Conservation (phyloP, 2,329 filamentous ascomycete genomes). For the Fusarium robinianum region DNA sequence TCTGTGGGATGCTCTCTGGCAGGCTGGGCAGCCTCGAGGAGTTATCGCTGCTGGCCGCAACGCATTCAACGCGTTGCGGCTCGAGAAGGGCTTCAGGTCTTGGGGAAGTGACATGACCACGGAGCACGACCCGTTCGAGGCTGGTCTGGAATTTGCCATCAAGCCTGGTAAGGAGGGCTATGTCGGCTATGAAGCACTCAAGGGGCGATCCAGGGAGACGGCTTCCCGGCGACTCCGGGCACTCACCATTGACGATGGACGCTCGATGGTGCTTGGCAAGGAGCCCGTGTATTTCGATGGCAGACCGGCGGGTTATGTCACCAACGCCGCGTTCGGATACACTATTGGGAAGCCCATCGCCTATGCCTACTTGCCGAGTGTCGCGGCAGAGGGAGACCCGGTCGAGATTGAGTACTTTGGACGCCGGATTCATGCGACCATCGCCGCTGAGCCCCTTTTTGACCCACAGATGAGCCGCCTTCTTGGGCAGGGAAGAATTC, state of each 20-base stretch:
- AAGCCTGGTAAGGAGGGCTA: constrained; percentile 53
- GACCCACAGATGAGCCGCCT: constrained; percentile 13
- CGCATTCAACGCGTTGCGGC: constrained; percentile 61
- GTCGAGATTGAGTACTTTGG: constrained; percentile 69
- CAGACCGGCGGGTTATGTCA: constrained; percentile 59
- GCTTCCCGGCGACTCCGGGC: constrained; percentile 48
- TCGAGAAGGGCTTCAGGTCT: constrained; percentile 63
- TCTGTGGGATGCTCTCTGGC: constrained; percentile 62
- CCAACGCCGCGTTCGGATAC: constrained; percentile 64
- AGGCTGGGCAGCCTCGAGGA: constrained; percentile 58
- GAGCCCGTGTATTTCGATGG: constrained; percentile 61
- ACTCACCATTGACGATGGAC: constrained; percentile 59
- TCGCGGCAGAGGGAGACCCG: constrained; percentile 49
- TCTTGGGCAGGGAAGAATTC: no score
- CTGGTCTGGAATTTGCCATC: constrained; percentile 57
- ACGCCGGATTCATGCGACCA: constrained; percentile 55
- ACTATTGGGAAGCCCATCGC: constrained; percentile 62
- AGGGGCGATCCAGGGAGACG: constrained; percentile 45
- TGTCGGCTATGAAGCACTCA: constrained; percentile 56
- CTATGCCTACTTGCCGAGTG: constrained; percentile 59
- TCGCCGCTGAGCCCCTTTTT: constrained; percentile 51
- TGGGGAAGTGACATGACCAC: constrained; percentile 63
- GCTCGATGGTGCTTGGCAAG: constrained; percentile 63
- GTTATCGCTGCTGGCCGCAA: constrained; percentile 61
- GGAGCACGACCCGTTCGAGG: constrained; percentile 64